A percentile compares a stretch with the other conserved stretches of the same genome.
phyloP scores from a whole-genome alignment of 306 rosid genomes.

The barrel medic (Medicago truncatula) region DNA sequence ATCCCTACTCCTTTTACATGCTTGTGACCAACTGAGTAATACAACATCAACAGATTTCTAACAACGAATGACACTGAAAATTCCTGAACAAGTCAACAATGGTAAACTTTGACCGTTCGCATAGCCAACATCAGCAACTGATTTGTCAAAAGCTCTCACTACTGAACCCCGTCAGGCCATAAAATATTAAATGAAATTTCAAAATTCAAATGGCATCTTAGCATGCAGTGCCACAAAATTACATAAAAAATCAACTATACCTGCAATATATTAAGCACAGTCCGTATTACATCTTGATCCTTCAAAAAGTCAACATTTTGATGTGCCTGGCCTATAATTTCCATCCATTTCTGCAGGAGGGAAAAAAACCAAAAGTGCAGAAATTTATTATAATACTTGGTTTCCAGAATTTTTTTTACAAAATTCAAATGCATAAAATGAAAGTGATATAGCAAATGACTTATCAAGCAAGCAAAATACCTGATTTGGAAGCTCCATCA shows the following conservation, averaged over 20 bases:
- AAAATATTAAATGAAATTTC: neutral
- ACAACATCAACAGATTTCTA: neutral
- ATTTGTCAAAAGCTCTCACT: neutral
- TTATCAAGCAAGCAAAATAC: conserved; percentile 46
- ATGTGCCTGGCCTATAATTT: conserved; percentile 94
- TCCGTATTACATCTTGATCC: conserved; percentile 88
- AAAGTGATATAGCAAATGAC: neutral
- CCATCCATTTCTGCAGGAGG: conserved; percentile 83
- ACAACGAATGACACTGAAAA: neutral
- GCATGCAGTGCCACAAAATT: neutral
- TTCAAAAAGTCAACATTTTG: conserved; percentile 81
- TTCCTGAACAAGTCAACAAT: neutral
- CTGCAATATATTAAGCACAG: conserved; percentile 96
- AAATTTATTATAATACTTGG: neutral
- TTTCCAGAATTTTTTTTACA: neutral
- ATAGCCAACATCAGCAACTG: neutral
- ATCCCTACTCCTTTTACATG: neutral
- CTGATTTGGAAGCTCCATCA: conserved; percentile 97
- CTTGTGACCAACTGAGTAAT: neutral
- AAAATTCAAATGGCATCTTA: neutral
- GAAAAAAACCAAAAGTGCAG: neutral
- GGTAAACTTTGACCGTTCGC: conserved; percentile 4
- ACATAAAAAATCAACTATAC: conserved; percentile 42
- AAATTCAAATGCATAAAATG: neutral
- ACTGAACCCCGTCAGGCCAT: neutral